Base-by-base conservation (phyloP, 768 basidiomycete species). In the Leccinum uliginosum region DNA sequence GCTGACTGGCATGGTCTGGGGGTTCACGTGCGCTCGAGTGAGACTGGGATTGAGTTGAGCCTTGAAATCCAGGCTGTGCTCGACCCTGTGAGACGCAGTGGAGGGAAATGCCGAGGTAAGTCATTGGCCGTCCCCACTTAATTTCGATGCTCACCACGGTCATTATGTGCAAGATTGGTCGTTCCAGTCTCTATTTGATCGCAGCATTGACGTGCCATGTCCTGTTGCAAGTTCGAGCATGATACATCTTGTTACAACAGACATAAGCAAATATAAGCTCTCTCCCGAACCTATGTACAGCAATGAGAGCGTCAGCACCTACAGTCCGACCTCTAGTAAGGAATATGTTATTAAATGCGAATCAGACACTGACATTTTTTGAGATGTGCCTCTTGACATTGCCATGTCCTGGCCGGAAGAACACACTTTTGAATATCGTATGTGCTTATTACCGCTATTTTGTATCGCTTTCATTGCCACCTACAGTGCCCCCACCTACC, bases 1-100 rank as follows among this genome's bases (percentile, higher is more conserved):
- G 89, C 91, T 4, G 87, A 93, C 63, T 97, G 92, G 90, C 93
- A 96, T 65, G 89, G 91, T 1, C 82, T 98, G 67, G 83, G 86
- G 9, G 75, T 96, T 1, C 87, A 93, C 67, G 89, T 92, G 3
- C 70, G 79, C 23, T 91, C 85, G 77, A 76, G 75, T 21, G 74
- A 78, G 44, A 71, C 69, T 32, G 86, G 83, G 15, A 76, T 93
- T 21, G 83, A 88, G 67, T 78, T 91, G 34, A 75, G 78, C 58
- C 71, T 95, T 52, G 79, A 79, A 3, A 84, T 87, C 57, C 92
- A 93, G 66, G 81, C 85, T 15, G 87, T 98, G 6, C 79, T 84
- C 14, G 86, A 98, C 68, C 87, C 94, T 15, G 75, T 94, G 26
- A 80, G 90, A 34, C 66, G 66, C 23, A 77, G 79, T 26, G 63